phyloP scores from a whole-genome alignment of 129 eudicot genomes.

The Escallonia rubra region DNA sequence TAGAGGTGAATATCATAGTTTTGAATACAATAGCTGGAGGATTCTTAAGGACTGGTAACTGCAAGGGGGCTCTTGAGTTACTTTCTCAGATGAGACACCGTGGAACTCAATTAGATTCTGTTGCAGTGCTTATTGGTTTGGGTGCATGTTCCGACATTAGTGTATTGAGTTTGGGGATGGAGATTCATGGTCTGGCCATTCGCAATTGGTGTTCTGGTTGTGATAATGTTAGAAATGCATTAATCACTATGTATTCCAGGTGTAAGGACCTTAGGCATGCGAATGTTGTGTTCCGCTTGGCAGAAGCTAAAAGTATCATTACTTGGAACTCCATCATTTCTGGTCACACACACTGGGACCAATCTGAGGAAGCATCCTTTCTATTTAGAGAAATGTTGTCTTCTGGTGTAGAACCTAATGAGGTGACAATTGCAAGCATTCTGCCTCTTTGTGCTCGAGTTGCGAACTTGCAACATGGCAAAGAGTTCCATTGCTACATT shows the following conservation, averaged over 20 bases:
- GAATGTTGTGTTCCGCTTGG: conserved; percentile 23
- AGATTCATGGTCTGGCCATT: conserved; percentile 53
- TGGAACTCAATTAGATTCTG: conserved; percentile 36
- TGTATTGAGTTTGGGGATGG: conserved; percentile 35
- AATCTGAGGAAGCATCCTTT: conserved; percentile 47
- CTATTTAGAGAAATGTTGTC: conserved; percentile 51
- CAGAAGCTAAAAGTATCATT: conserved; percentile 33
- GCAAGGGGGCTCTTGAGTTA: conserved; percentile 33
- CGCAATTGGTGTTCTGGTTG: conserved; percentile 28
- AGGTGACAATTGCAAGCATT: conserved; percentile 59
- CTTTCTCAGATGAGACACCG: conserved; percentile 30
- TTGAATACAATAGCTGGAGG: conserved; percentile 67
- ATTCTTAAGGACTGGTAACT: conserved; percentile 46
- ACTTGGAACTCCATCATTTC: conserved; percentile 69
- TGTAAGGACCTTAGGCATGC: conserved; percentile 60
- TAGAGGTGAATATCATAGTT: conserved; percentile 40
- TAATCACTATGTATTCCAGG: conserved; percentile 57
- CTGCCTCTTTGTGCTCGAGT: conserved; percentile 69
- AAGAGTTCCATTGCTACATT: conserved; percentile 59
- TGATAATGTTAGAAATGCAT: conserved; percentile 48
- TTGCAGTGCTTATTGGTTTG: conserved; percentile 50
- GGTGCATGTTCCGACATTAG: conserved; percentile 56
- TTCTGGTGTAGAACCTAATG: conserved; percentile 39
- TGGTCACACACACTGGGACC: conserved; percentile 45
- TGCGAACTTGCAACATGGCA: conserved; percentile 63